Percentiles rank a stretch among this genome's conserved stretches.
Evolutionary conservation across 441 rosid genomes (phyloP).

Genomic region (Euphorbia schlechtendalii): DNA sequence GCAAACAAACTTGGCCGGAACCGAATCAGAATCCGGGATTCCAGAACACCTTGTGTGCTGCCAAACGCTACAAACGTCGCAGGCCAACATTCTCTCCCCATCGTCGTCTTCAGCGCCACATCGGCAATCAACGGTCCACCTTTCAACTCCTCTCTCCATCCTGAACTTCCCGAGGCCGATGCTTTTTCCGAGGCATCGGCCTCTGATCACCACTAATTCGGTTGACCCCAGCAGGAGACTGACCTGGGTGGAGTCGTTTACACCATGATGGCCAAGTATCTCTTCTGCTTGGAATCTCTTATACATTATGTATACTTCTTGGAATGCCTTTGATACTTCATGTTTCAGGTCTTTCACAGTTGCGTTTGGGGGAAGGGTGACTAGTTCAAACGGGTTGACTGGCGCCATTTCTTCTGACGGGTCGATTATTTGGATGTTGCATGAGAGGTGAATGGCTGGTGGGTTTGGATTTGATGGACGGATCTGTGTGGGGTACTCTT

Average conservation of each 20-base stretch:
- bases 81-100: constrained; percentile 70
- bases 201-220: constrained; percentile 32
- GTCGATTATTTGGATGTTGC: constrained; percentile 41
- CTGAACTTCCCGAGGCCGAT: constrained; percentile 35
- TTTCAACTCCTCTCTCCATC: constrained; percentile 62
- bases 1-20: constrained; percentile 56
- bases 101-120: constrained; percentile 72
- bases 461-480: constrained; percentile 13
- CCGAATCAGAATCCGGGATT: constrained; percentile 41
- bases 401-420: constrained; percentile 25
- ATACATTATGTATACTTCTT: constrained; percentile 49
- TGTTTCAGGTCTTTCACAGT: constrained; percentile 47
- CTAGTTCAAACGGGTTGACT: constrained; percentile 37
- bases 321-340: constrained; percentile 48
- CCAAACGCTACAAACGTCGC: constrained; percentile 67
- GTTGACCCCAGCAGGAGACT: constrained; percentile 34
- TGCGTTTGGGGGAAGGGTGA: constrained; percentile 38
- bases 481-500: constrained; percentile 37
- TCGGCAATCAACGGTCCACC: constrained; percentile 62
- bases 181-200: constrained; percentile 40
- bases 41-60: constrained; percentile 67
- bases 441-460: constrained; percentile 27
- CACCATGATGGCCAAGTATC: constrained; percentile 41
- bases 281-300: constrained; percentile 56
- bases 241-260: constrained; percentile 57